A percentile compares a stretch with the other conserved stretches of the same genome.
phyloP scores from a whole-genome alignment of 495 filamentous ascomycete species.

The Penicillium crystallinum region DNA sequence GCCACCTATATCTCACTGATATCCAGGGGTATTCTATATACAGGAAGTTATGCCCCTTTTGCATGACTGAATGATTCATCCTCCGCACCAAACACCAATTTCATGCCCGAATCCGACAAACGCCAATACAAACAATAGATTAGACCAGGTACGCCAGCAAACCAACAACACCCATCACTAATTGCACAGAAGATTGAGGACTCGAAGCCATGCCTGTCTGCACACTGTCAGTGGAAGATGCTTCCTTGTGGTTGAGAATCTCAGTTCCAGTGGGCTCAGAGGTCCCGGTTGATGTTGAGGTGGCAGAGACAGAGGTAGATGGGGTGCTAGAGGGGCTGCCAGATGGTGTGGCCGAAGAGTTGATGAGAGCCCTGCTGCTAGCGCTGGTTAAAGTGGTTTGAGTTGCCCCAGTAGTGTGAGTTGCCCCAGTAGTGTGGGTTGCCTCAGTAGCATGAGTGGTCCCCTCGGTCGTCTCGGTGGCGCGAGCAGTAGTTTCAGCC shows the following conservation, averaged over 20 bases:
- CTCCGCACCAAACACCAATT: neutral
- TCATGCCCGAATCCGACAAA: neutral
- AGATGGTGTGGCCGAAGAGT: conserved; percentile 7
- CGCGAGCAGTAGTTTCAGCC: too few species aligned
- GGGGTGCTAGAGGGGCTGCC: conserved; percentile 2
- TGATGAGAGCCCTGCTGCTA: conserved; percentile 20
- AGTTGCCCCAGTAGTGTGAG: neutral
- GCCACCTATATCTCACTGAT: conserved; percentile 3
- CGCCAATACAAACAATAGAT: neutral
- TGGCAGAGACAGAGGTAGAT: conserved; percentile 14
- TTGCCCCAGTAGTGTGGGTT: neutral
- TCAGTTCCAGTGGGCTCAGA: conserved; percentile 7
- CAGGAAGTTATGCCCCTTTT: conserved; percentile 2
- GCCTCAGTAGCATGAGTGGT: too few species aligned
- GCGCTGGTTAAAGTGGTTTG: neutral
- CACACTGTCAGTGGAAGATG: conserved; percentile 9
- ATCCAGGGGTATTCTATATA: conserved; percentile 8
- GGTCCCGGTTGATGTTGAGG: neutral
- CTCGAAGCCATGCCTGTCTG: conserved; percentile 17
- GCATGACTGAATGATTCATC: neutral
- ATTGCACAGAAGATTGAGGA: conserved; percentile 8
- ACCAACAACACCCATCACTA: conserved; percentile 13
- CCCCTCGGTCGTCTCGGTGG: too few species aligned
- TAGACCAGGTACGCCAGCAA: conserved; percentile 15
- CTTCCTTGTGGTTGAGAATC: conserved; percentile 6